A percentile compares a stretch with the other conserved stretches of the same genome.
phyloP scores from a whole-genome alignment of 2,329 filamentous ascomycete genomes.

The Fusarium vanettenii region DNA sequence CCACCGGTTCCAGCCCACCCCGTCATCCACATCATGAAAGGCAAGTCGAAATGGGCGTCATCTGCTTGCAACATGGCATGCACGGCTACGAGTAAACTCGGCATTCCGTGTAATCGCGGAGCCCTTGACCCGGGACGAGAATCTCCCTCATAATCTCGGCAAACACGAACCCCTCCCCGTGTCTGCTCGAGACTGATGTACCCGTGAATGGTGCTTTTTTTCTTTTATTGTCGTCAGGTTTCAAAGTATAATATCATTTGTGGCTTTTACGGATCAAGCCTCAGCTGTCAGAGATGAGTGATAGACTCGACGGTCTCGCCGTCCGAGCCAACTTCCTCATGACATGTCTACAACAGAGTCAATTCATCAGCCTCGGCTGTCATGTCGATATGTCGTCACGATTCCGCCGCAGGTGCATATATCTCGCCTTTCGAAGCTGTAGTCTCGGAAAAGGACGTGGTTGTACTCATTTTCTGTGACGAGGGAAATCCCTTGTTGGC shows the following conservation, averaged over 20 bases:
- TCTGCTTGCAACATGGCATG: neutral
- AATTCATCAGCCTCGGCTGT: neutral
- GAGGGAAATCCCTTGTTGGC: constrained; percentile 5
- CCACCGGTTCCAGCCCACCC: constrained; percentile 13
- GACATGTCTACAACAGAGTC: neutral
- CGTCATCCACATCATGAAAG: neutral
- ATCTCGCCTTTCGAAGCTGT: constrained; percentile 1
- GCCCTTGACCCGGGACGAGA: constrained; percentile 3
- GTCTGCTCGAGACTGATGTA: neutral
- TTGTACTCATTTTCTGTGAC: constrained; percentile 17
- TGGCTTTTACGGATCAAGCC: neutral
- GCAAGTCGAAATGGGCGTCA: neutral
- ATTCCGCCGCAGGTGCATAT: neutral
- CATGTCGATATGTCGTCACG: neutral
- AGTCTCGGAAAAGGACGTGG: constrained; percentile 10
- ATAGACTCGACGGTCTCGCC: neutral
- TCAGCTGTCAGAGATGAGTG: neutral
- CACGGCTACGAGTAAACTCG: neutral
- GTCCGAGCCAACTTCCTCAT: neutral
- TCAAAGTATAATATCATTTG: neutral
- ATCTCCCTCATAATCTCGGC: neutral
- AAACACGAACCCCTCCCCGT: neutral
- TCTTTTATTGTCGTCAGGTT: neutral
- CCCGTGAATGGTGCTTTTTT: neutral
- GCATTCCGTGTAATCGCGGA: neutral